Base-by-base conservation (phyloP, 1,284 basidiomycete species). In the Rhodotorula sp. region DNA sequence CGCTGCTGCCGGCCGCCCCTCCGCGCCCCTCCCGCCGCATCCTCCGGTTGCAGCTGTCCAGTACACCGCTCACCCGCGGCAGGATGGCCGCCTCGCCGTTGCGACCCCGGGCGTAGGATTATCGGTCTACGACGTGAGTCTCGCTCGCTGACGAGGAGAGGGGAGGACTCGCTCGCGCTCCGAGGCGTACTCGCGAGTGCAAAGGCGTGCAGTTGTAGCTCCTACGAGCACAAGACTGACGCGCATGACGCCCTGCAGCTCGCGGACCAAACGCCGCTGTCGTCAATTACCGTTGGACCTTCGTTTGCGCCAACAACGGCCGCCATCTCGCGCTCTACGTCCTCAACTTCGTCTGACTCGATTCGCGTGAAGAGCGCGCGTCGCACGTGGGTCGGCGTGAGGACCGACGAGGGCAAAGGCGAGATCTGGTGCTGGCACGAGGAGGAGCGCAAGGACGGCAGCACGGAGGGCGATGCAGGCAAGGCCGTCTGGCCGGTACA, bases 381-480 rank as follows among this genome's bases (percentile, higher is more conserved):
- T 13, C 59, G 66, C 22, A 76, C 75, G 0, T 76, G 75, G 75
- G 65, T 76, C 41, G 75, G 72, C 25, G 70, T 74, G 13, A 15
- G 59, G 34, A 69, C 69, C 2, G 64, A 59, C 21, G 70, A 67
- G 10, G 61, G 60, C 17, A 68, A 66, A 37, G 73, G 69, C 32
- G 72, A 76, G 69, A 68, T 76, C 34, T 76, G 75, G 75, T 67
- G 65, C 46, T 76, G 73, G 73, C 71, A 71, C 25, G 75, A 76
- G 64, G 70, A 74, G 27, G 75, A 76, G 64, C 69, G 71, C 44
- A 72, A 71, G 65, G 75, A 76, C 36, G 75, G 75, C 29, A 74
- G 73, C 48, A 68, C 66, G 6, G 73, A 72, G 54, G 67, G 67
- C 25, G 71, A 72, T 19, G 60, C 75, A 7, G 64, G 63, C 46